Evolutionary conservation across 768 basidiomycete species (phyloP).

Genomic region (Dacryopinax spathularia): DNA sequence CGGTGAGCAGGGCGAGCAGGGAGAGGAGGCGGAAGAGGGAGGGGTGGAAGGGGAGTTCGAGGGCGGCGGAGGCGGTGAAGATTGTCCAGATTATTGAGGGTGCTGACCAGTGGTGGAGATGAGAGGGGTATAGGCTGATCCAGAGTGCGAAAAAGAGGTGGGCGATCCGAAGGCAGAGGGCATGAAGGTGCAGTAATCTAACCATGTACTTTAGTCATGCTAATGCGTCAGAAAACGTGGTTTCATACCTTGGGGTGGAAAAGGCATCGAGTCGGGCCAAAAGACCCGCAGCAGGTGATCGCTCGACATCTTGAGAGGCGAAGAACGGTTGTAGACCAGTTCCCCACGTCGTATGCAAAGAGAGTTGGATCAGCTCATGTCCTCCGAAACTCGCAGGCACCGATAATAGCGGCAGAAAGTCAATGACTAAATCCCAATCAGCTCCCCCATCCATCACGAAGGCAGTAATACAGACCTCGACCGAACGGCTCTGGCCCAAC

Average conservation of each 20-base stretch:
- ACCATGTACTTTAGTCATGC: neutral
- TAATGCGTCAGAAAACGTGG: too few relatives aligned
- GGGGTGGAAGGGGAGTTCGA: neutral
- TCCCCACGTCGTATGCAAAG: neutral
- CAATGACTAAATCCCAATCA: neutral
- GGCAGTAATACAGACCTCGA: neutral
- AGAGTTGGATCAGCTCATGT: neutral
- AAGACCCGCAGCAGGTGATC: neutral
- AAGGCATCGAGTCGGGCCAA: neutral
- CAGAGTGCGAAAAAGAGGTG: neutral
- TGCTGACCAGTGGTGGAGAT: neutral
- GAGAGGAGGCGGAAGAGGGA: conserved; percentile 1
- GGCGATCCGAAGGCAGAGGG: neutral
- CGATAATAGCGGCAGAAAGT: neutral
- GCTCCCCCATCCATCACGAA: too few relatives aligned
- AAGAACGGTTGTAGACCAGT: neutral
- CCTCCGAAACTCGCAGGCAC: neutral
- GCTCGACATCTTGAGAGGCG: neutral
- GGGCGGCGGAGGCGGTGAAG: neutral
- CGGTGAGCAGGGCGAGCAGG: neutral
- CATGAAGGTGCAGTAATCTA: neutral
- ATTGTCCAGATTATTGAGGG: neutral
- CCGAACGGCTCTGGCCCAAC: neutral
- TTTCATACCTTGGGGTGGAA: neutral
- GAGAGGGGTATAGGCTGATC: neutral